These are phyloP conservation scores for Exophiala dermatitidis DNA, from an alignment of 2,329 filamentous ascomycete species.

Conservation along the genomic window DNA sequence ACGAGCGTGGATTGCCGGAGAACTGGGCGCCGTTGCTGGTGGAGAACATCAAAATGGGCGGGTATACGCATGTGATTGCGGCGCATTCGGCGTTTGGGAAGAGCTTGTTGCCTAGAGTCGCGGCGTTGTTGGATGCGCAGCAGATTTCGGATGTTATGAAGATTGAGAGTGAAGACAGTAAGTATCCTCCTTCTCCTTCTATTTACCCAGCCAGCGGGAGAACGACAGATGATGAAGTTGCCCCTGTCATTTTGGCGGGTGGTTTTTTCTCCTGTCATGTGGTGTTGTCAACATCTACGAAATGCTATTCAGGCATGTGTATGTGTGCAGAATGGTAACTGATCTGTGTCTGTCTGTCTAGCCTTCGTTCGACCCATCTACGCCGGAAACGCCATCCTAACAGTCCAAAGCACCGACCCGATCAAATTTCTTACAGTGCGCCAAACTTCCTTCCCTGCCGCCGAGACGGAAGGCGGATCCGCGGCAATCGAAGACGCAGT, in stretches of 20 bases:
- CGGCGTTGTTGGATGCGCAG: slow-evolving; percentile 83
- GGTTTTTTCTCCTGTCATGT: too few species aligned
- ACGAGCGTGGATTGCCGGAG: slow-evolving; percentile 92
- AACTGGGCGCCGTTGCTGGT: slow-evolving; percentile 88
- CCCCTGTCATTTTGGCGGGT: too few species aligned
- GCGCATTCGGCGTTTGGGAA: slow-evolving; percentile 96
- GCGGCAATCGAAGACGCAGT: slow-evolving; percentile 71
- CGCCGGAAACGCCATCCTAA: slow-evolving; percentile 93
- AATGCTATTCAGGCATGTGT: too few species aligned
- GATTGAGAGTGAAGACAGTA: slow-evolving; percentile 79
- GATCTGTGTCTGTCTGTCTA: slow-evolving; percentile 26
- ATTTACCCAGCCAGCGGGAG: too few species aligned
- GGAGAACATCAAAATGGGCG: slow-evolving; percentile 94
- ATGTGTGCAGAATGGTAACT: too few species aligned
- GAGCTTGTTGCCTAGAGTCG: slow-evolving; percentile 82
- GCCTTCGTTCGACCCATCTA: slow-evolving; percentile 94
- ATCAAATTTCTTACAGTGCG: slow-evolving; percentile 89
- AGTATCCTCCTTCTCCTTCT: slow-evolving; percentile 25
- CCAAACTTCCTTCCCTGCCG: slow-evolving; percentile 80
- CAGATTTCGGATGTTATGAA: slow-evolving; percentile 86
- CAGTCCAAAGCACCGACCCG: slow-evolving; percentile 78
- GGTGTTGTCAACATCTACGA: too few species aligned
- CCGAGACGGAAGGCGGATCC: slow-evolving; percentile 60
- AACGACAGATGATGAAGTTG: too few species aligned
- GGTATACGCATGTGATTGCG: slow-evolving; percentile 84